Percentiles rank a stretch among this genome's conserved stretches.
Evolutionary conservation across 352 stramenopile genomes (phyloP).

Genomic region (Blastocystis sp.): DNA sequence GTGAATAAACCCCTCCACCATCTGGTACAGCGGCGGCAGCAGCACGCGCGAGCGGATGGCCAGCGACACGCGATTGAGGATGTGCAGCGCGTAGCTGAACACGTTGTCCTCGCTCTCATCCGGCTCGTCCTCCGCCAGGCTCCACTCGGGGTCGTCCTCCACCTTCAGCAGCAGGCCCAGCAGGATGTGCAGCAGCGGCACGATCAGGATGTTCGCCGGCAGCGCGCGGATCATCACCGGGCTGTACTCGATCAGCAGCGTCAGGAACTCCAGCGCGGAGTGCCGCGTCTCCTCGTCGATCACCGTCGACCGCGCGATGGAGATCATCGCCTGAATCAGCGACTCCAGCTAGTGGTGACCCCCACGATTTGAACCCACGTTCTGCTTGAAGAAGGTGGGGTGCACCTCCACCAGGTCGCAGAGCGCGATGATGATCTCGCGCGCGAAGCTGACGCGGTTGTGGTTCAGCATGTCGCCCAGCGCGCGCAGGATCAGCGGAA

Average conservation of each 20-base stretch:
- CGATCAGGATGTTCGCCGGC: slow-evolving; percentile 5
- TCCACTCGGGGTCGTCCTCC: slow-evolving; percentile 47
- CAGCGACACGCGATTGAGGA: slow-evolving; percentile 12
- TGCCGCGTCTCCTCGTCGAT: slow-evolving; percentile 53
- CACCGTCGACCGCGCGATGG: slow-evolving; percentile 25
- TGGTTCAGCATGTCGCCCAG: slow-evolving; percentile 64
- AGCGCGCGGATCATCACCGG: slow-evolving; percentile 63
- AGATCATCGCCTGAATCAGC: slow-evolving; percentile 64
- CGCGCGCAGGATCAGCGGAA: slow-evolving; percentile 61
- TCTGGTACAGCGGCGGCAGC: slow-evolving; percentile 49
- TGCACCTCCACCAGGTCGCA: slow-evolving; percentile 60
- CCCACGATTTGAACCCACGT: neutral
- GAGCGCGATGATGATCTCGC: slow-evolving; percentile 56
- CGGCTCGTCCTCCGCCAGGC: slow-evolving; percentile 38
- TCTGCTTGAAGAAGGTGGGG: slow-evolving; percentile 69
- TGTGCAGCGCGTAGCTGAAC: slow-evolving; percentile 48
- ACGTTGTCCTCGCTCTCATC: slow-evolving; percentile 8
- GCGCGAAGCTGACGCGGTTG: slow-evolving; percentile 12
- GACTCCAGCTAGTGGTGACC: slow-evolving; percentile 59
- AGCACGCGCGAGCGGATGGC: slow-evolving; percentile 39
- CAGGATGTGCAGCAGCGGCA: slow-evolving; percentile 60
- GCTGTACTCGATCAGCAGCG: slow-evolving; percentile 46
- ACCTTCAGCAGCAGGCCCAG: slow-evolving; percentile 23
- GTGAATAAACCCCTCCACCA: slow-evolving; percentile 36
- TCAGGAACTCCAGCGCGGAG: slow-evolving; percentile 55